Evolutionary conservation across 2,329 filamentous ascomycete genomes (phyloP).

Genomic region (Colletotrichum scovillei): DNA sequence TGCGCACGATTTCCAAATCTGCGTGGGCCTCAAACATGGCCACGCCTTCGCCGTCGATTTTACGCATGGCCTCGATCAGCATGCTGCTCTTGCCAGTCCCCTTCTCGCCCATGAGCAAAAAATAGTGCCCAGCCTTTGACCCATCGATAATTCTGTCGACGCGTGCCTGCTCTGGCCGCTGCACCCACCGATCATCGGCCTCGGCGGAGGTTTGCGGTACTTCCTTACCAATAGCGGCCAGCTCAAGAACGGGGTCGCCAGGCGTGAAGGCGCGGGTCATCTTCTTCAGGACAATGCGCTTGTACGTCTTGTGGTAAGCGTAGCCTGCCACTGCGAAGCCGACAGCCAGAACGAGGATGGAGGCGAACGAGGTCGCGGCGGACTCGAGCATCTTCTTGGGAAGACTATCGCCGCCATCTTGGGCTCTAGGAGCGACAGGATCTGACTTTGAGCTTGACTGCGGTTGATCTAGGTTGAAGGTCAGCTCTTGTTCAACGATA

Average conservation of each 20-base stretch:
- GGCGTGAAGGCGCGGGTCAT: slow-evolving; percentile 93
- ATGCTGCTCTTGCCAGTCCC: slow-evolving; percentile 97
- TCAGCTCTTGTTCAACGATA: not conserved
- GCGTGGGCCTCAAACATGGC: slow-evolving; percentile 98
- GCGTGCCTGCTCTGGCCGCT: slow-evolving; percentile 81
- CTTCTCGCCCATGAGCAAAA: slow-evolving; percentile 93
- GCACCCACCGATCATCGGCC: slow-evolving; percentile 79
- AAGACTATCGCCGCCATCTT: slow-evolving; percentile 50
- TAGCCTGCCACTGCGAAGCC: slow-evolving; percentile 77
- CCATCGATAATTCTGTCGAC: slow-evolving; percentile 89
- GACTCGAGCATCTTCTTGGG: slow-evolving; percentile 76
- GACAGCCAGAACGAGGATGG: slow-evolving; percentile 76
- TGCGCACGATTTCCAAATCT: slow-evolving; percentile 93
- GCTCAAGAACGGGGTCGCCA: slow-evolving; percentile 87
- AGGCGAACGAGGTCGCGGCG: slow-evolving; percentile 80
- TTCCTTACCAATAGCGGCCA: slow-evolving; percentile 75
- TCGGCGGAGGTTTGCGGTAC: slow-evolving; percentile 56
- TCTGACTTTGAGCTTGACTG: not conserved
- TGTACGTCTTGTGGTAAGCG: slow-evolving; percentile 86
- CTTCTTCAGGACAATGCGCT: slow-evolving; percentile 88
- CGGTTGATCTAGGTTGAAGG: slow-evolving; percentile 14
- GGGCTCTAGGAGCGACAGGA: not conserved
- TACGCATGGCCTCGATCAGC: slow-evolving; percentile 94
- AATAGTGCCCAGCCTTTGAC: slow-evolving; percentile 81
- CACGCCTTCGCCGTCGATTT: slow-evolving; percentile 87